phyloP scores from a whole-genome alignment of 768 basidiomycete genomes.

The Termitomyces bulborhizus region DNA sequence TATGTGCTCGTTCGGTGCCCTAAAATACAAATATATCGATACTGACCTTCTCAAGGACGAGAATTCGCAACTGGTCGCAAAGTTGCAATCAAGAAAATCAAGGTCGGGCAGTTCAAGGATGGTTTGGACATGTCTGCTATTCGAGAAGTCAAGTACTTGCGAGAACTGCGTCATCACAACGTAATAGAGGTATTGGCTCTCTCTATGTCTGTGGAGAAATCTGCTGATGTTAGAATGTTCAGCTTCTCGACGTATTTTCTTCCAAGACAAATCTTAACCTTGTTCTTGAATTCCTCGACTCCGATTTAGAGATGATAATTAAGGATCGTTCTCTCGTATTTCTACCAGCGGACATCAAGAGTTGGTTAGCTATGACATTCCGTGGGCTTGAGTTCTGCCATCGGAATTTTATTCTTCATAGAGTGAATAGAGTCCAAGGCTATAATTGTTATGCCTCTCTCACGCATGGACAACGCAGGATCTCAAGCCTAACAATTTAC shows the following conservation, averaged over 20 bases:
- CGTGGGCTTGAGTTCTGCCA: conserved; percentile 99
- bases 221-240: conserved; percentile 1
- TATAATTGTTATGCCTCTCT: not conserved
- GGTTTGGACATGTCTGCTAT: conserved; percentile 99
- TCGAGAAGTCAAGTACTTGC: conserved; percentile 94
- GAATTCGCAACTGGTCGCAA: conserved; percentile 71
- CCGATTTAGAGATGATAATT: conserved; percentile 95
- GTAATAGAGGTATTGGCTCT: conserved; percentile 71
- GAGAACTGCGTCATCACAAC: conserved; percentile 91
- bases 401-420: conserved; percentile 87
- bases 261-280: conserved; percentile 95
- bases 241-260: conserved; percentile 97
- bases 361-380: conserved; percentile 98
- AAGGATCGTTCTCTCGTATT: conserved; percentile 91
- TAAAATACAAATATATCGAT: not conserved
- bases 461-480: conserved; percentile 47
- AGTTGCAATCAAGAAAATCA: conserved; percentile 98
- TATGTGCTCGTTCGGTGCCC: conserved; percentile 20
- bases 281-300: conserved; percentile 93
- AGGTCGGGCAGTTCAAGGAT: conserved; percentile 94
- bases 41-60: conserved; percentile 41
- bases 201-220: not conserved
- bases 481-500: conserved; percentile 96
- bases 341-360: conserved; percentile 92
- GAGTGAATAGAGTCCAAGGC: conserved; percentile 42